Evolutionary conservation across 495 filamentous ascomycete genomes (phyloP).

Genomic region (Penicillium soppii): DNA sequence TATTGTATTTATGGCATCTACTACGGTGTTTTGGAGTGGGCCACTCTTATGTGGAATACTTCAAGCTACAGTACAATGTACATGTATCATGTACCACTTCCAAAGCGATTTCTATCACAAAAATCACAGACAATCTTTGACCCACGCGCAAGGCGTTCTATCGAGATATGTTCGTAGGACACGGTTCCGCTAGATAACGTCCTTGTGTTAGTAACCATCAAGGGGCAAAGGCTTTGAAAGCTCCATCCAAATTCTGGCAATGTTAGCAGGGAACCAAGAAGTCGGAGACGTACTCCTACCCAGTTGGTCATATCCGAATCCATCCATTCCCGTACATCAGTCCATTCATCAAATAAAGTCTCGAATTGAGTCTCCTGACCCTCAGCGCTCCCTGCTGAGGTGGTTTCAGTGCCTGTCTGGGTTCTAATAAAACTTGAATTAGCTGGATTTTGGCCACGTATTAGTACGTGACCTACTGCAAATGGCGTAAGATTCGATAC

Average conservation of each 20-base stretch:
- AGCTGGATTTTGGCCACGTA: background rate
- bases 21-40: too few relatives aligned
- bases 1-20: too few relatives aligned
- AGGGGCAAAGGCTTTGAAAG: too few relatives aligned
- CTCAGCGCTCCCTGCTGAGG: background rate
- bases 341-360: slow-evolving; percentile 3
- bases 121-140: too few relatives aligned
- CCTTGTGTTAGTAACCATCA: too few relatives aligned
- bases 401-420: background rate
- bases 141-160: too few relatives aligned
- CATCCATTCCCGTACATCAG: slow-evolving; percentile 7
- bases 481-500: slow-evolving; percentile 7
- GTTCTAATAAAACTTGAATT: background rate
- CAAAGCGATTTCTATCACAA: too few relatives aligned
- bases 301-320: slow-evolving; percentile 3
- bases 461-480: slow-evolving; percentile 10
- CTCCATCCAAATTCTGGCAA: background rate
- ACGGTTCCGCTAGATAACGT: too few relatives aligned
- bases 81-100: too few relatives aligned
- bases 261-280: background rate
- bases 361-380: background rate
- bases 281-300: background rate
- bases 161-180: too few relatives aligned
- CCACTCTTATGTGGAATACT: too few relatives aligned
- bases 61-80: too few relatives aligned